phyloP scores from a whole-genome alignment of 768 basidiomycete species.

The Hemileccinum impolitum region DNA sequence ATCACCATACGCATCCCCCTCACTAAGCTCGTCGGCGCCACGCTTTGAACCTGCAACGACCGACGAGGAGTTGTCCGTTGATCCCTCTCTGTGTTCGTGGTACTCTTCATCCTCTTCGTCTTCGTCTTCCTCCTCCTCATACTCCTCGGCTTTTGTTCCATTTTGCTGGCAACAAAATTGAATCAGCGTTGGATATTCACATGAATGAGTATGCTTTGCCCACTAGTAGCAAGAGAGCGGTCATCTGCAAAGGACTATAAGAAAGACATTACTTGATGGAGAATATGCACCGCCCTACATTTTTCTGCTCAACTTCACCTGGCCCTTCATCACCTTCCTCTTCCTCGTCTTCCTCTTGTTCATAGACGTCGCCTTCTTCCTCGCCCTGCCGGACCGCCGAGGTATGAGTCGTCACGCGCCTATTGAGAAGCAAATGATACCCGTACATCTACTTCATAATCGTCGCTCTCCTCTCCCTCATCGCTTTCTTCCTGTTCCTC shows the following conservation, averaged over 20 bases:
- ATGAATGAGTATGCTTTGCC: constrained; percentile 12
- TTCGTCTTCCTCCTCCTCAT: constrained; percentile 15
- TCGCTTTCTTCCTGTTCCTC: constrained; percentile 8
- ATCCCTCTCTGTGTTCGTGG: constrained; percentile 3
- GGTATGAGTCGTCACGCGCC: background rate
- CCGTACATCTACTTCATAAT: constrained; percentile 26
- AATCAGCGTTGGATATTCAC: background rate
- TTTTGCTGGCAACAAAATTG: constrained; percentile 8
- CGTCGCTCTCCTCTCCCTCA: constrained; percentile 29
- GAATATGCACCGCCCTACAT: constrained; percentile 9
- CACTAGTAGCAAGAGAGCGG: constrained; percentile 23
- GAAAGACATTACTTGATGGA: background rate
- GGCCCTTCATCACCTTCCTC: constrained; percentile 9
- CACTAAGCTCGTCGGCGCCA: constrained; percentile 20
- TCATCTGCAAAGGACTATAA: constrained; percentile 18
- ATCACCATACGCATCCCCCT: constrained; percentile 7
- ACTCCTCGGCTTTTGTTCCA: constrained; percentile 5
- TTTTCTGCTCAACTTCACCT: background rate
- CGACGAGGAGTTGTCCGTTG: constrained; percentile 8
- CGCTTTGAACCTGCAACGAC: constrained; percentile 24
- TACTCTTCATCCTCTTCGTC: constrained; percentile 26
- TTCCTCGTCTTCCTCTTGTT: constrained; percentile 19
- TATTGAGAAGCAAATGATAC: background rate
- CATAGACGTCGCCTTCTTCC: constrained; percentile 10
- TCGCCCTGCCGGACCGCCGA: constrained; percentile 19